A percentile compares a stretch with the other conserved stretches of the same genome.
Evolutionary conservation across 495 filamentous ascomycete genomes (phyloP).

Genomic region (Pyronema omphalodes): DNA sequence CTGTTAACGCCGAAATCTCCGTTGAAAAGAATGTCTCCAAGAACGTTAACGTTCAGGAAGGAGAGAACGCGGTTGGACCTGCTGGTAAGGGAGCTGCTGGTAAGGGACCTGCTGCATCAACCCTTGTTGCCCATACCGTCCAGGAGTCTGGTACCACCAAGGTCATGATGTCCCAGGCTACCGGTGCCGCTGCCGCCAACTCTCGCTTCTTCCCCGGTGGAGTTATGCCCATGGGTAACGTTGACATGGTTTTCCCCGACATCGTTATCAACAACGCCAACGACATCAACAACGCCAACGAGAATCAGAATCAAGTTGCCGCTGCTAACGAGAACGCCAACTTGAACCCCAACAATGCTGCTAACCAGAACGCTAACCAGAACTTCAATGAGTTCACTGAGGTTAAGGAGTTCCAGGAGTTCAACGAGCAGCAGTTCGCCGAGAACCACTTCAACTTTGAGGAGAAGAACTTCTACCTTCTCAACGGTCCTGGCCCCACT

Average conservation of each 20-base stretch:
- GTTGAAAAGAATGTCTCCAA: slow-evolving; percentile 19
- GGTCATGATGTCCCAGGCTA: neutral
- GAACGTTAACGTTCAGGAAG: slow-evolving; percentile 23
- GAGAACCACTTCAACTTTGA: slow-evolving; percentile 11
- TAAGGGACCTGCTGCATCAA: slow-evolving; percentile 13
- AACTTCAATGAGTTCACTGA: slow-evolving; percentile 21
- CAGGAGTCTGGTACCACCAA: slow-evolving; percentile 4
- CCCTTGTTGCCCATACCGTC: neutral
- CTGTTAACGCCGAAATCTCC: slow-evolving; percentile 11
- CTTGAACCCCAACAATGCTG: slow-evolving; percentile 19
- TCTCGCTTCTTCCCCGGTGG: slow-evolving; percentile 21
- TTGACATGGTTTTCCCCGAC: slow-evolving; percentile 24
- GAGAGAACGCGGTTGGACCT: slow-evolving; percentile 15
- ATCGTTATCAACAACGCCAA: slow-evolving; percentile 24
- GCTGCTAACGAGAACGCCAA: slow-evolving; percentile 23
- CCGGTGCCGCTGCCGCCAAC: slow-evolving; percentile 12
- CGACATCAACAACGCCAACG: slow-evolving; percentile 25
- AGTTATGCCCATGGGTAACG: slow-evolving; percentile 23
- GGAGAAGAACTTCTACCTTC: slow-evolving; percentile 22
- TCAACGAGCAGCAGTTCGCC: slow-evolving; percentile 6
- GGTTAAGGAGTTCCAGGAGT: slow-evolving; percentile 13
- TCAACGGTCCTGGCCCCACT: slow-evolving; percentile 13
- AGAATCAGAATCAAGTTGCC: slow-evolving; percentile 22
- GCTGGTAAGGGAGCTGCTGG: slow-evolving; percentile 25
- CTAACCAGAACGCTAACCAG: slow-evolving; percentile 20